phyloP scores from a whole-genome alignment of 2,329 filamentous ascomycete species.

The Microdochium paspali region DNA sequence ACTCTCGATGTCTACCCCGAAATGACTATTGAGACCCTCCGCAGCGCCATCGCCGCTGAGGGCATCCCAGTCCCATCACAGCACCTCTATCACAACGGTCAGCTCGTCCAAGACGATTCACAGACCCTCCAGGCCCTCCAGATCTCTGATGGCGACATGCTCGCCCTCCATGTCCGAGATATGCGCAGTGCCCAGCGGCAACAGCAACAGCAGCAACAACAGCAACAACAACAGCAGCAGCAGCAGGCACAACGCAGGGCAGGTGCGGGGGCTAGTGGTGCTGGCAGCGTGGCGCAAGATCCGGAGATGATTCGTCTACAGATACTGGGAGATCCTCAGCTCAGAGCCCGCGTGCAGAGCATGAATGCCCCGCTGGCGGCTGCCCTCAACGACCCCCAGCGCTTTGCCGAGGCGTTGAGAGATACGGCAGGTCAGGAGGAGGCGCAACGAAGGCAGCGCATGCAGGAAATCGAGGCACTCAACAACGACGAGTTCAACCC shows the following conservation, averaged over 20 bases:
- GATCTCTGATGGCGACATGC: slow-evolving; percentile 83
- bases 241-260: slow-evolving; percentile 17
- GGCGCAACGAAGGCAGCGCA: slow-evolving; percentile 64
- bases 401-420: slow-evolving; percentile 65
- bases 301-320: slow-evolving; percentile 76
- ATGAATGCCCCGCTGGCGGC: slow-evolving; percentile 69
- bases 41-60: slow-evolving; percentile 81
- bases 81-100: slow-evolving; percentile 85
- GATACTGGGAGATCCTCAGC: slow-evolving; percentile 66
- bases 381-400: slow-evolving; percentile 63
- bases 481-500: slow-evolving; percentile 93
- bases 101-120: slow-evolving; percentile 64
- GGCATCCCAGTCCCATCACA: slow-evolving; percentile 63
- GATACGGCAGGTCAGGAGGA: slow-evolving; percentile 62
- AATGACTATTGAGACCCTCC: slow-evolving; percentile 73
- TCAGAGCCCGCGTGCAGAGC: slow-evolving; percentile 61
- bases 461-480: slow-evolving; percentile 72
- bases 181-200: slow-evolving; percentile 33
- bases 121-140: slow-evolving; percentile 76
- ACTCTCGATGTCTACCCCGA: slow-evolving; percentile 60
- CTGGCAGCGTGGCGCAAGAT: slow-evolving; percentile 40
- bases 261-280: slow-evolving; percentile 21
- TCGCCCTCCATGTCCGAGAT: slow-evolving; percentile 71
- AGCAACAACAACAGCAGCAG: slow-evolving; percentile 17
- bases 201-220: slow-evolving; percentile 24